These are phyloP conservation scores for Monosporascus sp. DNA, from an alignment of 2,329 filamentous ascomycete species.

Conservation along the genomic window DNA sequence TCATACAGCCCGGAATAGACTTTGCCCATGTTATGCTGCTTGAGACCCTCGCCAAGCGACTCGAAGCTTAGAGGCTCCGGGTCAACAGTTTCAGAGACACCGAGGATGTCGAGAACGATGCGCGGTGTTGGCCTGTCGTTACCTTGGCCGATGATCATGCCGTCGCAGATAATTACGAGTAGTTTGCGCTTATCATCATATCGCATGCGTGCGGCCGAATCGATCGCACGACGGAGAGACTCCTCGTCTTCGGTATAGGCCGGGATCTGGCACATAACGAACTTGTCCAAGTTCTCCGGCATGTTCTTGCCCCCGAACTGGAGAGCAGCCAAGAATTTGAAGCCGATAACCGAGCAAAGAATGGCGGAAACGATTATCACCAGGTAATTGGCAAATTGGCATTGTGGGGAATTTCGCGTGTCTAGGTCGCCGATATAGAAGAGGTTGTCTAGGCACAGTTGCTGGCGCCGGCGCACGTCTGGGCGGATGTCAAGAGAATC, in stretches of 20 bases:
- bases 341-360: constrained; percentile 74
- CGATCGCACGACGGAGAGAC: constrained; percentile 90
- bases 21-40: constrained; percentile 99
- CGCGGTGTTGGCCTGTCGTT: constrained; percentile 93
- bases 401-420: constrained; percentile 79
- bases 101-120: constrained; percentile 94
- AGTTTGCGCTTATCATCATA: constrained; percentile 99
- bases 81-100: constrained; percentile 88
- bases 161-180: constrained; percentile 86
- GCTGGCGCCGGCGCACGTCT: constrained; percentile 61
- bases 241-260: constrained; percentile 99
- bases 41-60: constrained; percentile 88
- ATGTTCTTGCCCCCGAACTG: constrained; percentile 89
- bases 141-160: constrained; percentile 98
- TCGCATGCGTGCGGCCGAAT: constrained; percentile 89
- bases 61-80: constrained; percentile 96
- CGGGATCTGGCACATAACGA: constrained; percentile 95
- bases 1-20: constrained; percentile 97
- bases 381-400: constrained; percentile 85
- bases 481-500: constrained; percentile 58
- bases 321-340: constrained; percentile 95
- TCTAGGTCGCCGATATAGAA: constrained; percentile 93
- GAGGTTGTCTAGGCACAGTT: constrained; percentile 82
- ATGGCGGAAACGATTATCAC: constrained; percentile 79
- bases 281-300: constrained; percentile 96